A percentile compares a stretch with the other conserved stretches of the same genome.
Conservation (phyloP, 352 stramenopile genomes). For the Pythium utonaiense region DNA sequence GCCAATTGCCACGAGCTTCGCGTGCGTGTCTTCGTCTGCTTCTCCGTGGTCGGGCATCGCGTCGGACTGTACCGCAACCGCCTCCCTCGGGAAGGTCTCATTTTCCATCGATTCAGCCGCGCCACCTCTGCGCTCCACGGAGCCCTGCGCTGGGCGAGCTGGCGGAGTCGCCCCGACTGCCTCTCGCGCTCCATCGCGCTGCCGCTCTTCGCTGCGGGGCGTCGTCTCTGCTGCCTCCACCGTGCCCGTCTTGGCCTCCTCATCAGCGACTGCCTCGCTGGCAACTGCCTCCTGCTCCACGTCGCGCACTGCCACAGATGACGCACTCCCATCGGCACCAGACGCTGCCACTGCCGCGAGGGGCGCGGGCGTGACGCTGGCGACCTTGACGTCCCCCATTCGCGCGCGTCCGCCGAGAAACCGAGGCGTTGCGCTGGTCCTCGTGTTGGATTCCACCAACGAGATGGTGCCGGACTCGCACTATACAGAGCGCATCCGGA, state of each 20-base stretch:
- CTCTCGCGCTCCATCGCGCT: background rate
- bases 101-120: background rate
- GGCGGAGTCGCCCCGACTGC: background rate
- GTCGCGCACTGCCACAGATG: background rate
- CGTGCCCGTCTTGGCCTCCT: background rate
- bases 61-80: background rate
- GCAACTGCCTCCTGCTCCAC: background rate
- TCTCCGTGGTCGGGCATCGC: background rate
- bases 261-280: background rate
- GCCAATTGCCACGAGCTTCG: background rate
- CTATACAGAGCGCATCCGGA: slow-evolving; percentile 3
- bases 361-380: slow-evolving; percentile 5
- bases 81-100: background rate
- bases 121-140: background rate
- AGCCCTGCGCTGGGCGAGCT: background rate
- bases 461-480: slow-evolving; percentile 3
- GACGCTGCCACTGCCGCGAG: background rate
- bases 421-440: slow-evolving; percentile 5
- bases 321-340: background rate
- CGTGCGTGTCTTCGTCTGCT: background rate
- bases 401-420: background rate
- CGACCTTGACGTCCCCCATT: slow-evolving; percentile 23
- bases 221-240: background rate
- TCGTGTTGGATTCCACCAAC: slow-evolving; percentile 22
- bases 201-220: background rate